Conservation (phyloP, 345 rosid species). For the Lagerstroemia speciosa region DNA sequence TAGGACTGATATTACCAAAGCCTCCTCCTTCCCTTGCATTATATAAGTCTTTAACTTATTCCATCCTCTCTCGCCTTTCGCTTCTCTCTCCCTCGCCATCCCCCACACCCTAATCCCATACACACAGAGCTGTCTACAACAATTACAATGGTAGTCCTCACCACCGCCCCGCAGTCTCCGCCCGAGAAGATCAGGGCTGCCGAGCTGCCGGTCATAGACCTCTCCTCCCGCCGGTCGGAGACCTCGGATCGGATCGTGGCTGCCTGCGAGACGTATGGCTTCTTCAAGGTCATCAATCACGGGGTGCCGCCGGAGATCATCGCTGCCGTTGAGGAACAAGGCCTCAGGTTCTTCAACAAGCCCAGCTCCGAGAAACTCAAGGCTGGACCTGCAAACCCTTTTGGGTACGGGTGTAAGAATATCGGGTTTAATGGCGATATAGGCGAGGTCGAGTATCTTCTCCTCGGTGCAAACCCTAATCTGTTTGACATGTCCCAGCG, state of each 20-base stretch:
- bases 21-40: too few species aligned
- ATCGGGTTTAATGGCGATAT: slow-evolving; percentile 73
- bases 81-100: too few species aligned
- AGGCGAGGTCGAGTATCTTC: slow-evolving; percentile 80
- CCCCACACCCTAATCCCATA: too few species aligned
- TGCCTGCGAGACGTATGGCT: slow-evolving; percentile 68
- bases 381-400: slow-evolving; percentile 53
- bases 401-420: slow-evolving; percentile 72
- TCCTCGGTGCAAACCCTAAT: slow-evolving; percentile 39
- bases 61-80: too few species aligned
- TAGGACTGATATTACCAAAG: too few species aligned
- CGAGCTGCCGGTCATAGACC: slow-evolving; percentile 53
- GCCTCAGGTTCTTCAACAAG: slow-evolving; percentile 47
- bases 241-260: slow-evolving; percentile 41
- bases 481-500: slow-evolving; percentile 28
- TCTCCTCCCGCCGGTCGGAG: slow-evolving; percentile 36
- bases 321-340: slow-evolving; percentile 45
- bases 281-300: slow-evolving; percentile 78
- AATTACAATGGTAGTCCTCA: slow-evolving; percentile 32
- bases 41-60: too few species aligned
- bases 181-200: slow-evolving; percentile 18
- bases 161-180: slow-evolving; percentile 11
- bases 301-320: slow-evolving; percentile 36
- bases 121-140: too few species aligned
- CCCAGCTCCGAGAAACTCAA: slow-evolving; percentile 45